A percentile compares a stretch with the other conserved stretches of the same genome.
Evolutionary conservation across 2,329 filamentous ascomycete species (phyloP).

Genomic region (Dactylellina parvicollis): DNA sequence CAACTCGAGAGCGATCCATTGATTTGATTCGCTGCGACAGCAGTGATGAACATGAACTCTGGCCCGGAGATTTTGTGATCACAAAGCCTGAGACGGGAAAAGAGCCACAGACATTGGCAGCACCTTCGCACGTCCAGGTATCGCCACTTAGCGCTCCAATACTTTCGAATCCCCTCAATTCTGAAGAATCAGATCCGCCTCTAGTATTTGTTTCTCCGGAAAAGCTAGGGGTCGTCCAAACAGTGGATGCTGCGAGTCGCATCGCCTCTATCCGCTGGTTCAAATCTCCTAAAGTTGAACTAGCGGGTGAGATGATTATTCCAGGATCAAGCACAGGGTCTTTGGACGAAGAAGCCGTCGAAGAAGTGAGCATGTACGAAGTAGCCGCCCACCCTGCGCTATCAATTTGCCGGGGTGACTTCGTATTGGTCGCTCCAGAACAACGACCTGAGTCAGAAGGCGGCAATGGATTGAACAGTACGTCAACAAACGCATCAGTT

Average conservation of each 20-base stretch:
- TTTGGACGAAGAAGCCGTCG: slow-evolving; percentile 61
- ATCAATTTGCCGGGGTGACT: slow-evolving; percentile 66
- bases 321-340: slow-evolving; percentile 63
- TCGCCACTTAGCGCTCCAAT: slow-evolving; percentile 3
- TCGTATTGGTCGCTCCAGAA: slow-evolving; percentile 65
- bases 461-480: background rate
- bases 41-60: slow-evolving; percentile 68
- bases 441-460: slow-evolving; percentile 17
- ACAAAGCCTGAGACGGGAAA: slow-evolving; percentile 62
- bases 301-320: slow-evolving; percentile 61
- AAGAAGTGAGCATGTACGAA: slow-evolving; percentile 70
- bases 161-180: slow-evolving; percentile 12
- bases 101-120: slow-evolving; percentile 33
- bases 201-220: slow-evolving; percentile 62
- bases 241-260: slow-evolving; percentile 67
- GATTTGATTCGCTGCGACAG: slow-evolving; percentile 65
- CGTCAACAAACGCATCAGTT: background rate
- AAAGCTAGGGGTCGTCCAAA: slow-evolving; percentile 69
- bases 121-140: slow-evolving; percentile 19
- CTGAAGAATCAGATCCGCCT: slow-evolving; percentile 16
- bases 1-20: slow-evolving; percentile 64
- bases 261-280: slow-evolving; percentile 70
- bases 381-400: slow-evolving; percentile 66
- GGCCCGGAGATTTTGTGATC: slow-evolving; percentile 68
- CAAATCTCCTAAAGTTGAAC: slow-evolving; percentile 60